Evolutionary conservation across 1,284 basidiomycete species (phyloP).

Genomic region (Amylostereum areolatum): DNA sequence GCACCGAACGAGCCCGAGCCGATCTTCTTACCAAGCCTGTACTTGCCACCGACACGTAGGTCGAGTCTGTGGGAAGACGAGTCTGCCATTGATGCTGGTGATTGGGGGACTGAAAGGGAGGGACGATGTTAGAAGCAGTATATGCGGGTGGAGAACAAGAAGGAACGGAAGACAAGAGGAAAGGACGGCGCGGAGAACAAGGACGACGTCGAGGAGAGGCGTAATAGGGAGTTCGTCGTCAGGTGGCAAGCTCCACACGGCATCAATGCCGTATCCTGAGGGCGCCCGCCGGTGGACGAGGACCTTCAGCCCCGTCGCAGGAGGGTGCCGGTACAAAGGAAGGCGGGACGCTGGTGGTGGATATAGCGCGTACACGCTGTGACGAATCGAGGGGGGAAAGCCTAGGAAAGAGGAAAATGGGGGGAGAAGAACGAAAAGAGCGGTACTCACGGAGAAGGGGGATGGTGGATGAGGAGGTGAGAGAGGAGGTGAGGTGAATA

Average conservation of each 20-base stretch:
- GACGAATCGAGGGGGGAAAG: slow-evolving; percentile 4
- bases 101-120: slow-evolving; percentile 7
- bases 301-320: no score
- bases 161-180: no score
- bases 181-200: no score
- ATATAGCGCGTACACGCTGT: neutral
- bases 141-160: no score
- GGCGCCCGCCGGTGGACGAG: no score
- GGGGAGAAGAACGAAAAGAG: slow-evolving; percentile 1
- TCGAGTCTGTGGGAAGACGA: slow-evolving; percentile 74
- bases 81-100: slow-evolving; percentile 51
- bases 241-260: no score
- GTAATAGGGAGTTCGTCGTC: no score
- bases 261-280: no score
- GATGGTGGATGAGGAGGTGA: no score
- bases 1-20: slow-evolving; percentile 97
- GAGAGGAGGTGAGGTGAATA: neutral
- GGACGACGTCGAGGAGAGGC: no score
- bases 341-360: no score
- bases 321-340: no score
- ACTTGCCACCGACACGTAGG: slow-evolving; percentile 96
- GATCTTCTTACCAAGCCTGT: slow-evolving; percentile 99
- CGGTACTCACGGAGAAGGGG: slow-evolving; percentile 13
- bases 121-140: neutral
- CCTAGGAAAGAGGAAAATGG: slow-evolving; percentile 7